Percentiles rank a stretch among this genome's conserved stretches.
Conservation (phyloP, 345 rosid species). For the Aquilaria sinensis region DNA sequence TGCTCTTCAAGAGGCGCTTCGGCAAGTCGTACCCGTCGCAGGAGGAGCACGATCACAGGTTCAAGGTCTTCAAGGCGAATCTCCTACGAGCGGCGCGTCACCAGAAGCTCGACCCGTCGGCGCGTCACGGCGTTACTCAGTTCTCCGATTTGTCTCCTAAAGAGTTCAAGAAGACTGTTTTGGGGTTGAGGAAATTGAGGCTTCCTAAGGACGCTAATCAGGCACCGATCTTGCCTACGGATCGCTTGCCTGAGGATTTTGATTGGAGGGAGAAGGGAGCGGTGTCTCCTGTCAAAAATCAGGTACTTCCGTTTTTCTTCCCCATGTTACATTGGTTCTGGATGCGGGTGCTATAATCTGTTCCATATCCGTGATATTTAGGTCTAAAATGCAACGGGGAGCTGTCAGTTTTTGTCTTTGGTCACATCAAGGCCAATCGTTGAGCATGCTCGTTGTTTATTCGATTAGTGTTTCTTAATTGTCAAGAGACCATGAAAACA, state of each 20-base stretch:
- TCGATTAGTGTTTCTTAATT: too few relatives aligned
- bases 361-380: neutral
- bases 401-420: too few relatives aligned
- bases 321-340: neutral
- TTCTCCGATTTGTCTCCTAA: constrained; percentile 83
- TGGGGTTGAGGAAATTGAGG: constrained; percentile 52
- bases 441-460: too few relatives aligned
- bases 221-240: constrained; percentile 86
- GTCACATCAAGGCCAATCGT: too few relatives aligned
- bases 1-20: constrained; percentile 66
- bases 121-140: constrained; percentile 84
- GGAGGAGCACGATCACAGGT: constrained; percentile 73
- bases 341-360: too few relatives aligned
- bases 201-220: constrained; percentile 69
- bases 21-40: constrained; percentile 49
- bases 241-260: constrained; percentile 68
- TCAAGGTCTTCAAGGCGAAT: constrained; percentile 52
- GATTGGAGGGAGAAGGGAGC: constrained; percentile 99
- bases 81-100: constrained; percentile 62
- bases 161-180: constrained; percentile 49
- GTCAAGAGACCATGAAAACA: too few relatives aligned
- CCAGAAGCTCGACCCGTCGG: constrained; percentile 79
- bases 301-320: constrained; percentile 33
- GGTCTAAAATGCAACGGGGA: too few relatives aligned
- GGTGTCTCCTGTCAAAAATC: constrained; percentile 70